Percentiles rank a stretch among this genome's conserved stretches.
phyloP scores from a whole-genome alignment of 2,329 filamentous ascomycete genomes.

The Talaromyces sp. region DNA sequence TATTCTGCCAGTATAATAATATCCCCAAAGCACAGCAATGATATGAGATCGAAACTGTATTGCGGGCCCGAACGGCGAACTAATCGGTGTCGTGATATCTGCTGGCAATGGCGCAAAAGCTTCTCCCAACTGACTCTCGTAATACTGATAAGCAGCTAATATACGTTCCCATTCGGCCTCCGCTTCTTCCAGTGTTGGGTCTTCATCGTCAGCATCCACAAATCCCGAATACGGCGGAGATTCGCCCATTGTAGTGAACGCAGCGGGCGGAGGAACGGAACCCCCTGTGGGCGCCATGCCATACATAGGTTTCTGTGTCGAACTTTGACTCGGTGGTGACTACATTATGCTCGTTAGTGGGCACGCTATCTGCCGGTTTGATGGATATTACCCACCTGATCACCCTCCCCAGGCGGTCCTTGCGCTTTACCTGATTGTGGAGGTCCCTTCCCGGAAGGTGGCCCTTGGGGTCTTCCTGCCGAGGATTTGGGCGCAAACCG shows the following conservation, averaged over 20 bases:
- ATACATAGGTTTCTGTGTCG: conserved; percentile 37
- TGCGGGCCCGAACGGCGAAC: conserved; percentile 75
- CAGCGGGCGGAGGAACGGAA: conserved; percentile 43
- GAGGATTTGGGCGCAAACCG: conserved; percentile 21
- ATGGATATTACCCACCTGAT: background rate
- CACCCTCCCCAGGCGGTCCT: background rate
- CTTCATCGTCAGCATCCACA: conserved; percentile 55
- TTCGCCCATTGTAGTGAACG: conserved; percentile 44
- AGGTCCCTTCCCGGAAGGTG: conserved; percentile 5
- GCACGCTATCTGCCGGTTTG: background rate
- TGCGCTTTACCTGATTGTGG: background rate
- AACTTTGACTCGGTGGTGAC: background rate
- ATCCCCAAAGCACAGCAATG: conserved; percentile 82
- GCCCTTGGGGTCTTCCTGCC: conserved; percentile 15
- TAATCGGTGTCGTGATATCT: conserved; percentile 57
- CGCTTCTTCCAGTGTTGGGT: conserved; percentile 63
- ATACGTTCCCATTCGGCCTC: conserved; percentile 67
- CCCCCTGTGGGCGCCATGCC: conserved; percentile 44
- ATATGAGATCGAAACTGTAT: conserved; percentile 78
- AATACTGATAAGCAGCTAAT: conserved; percentile 36
- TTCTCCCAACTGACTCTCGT: conserved; percentile 58
- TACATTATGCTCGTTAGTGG: background rate
- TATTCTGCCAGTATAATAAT: conserved; percentile 80
- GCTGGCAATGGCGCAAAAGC: conserved; percentile 70
- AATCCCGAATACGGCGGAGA: conserved; percentile 22